Conservation (phyloP, 2,329 filamentous ascomycete species). For the Xylariaceae sp. region DNA sequence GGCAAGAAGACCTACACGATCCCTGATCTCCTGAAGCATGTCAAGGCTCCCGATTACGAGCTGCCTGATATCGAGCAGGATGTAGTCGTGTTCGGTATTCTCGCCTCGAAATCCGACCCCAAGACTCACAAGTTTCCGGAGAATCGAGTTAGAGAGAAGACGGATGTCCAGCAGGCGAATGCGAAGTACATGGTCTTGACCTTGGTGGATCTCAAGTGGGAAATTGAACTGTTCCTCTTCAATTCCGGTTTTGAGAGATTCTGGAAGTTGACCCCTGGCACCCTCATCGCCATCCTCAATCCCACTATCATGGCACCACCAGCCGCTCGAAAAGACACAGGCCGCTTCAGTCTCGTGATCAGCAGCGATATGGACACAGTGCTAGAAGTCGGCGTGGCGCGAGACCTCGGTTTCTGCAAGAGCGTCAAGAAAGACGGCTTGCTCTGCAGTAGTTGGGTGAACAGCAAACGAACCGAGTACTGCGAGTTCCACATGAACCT, state of each 20-base stretch:
- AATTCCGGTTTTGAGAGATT: constrained; percentile 84
- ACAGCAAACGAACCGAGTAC: constrained; percentile 79
- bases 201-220: constrained; percentile 82
- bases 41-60: constrained; percentile 78
- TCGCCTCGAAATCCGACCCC: constrained; percentile 84
- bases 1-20: constrained; percentile 73
- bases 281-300: constrained; percentile 86
- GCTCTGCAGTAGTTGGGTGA: constrained; percentile 77
- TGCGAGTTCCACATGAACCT: constrained; percentile 91
- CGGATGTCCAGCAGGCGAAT: constrained; percentile 41
- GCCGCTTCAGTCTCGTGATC: constrained; percentile 78
- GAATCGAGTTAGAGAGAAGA: constrained; percentile 42
- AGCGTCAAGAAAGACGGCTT: constrained; percentile 78
- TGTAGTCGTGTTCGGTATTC: constrained; percentile 80
- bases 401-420: constrained; percentile 87
- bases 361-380: constrained; percentile 83
- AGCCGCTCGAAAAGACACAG: constrained; percentile 66
- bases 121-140: constrained; percentile 49
- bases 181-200: constrained; percentile 92
- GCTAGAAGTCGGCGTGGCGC: constrained; percentile 77
- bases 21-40: constrained; percentile 71
- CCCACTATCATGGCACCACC: constrained; percentile 86
- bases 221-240: constrained; percentile 89
- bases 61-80: constrained; percentile 80
- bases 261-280: constrained; percentile 91